These are phyloP conservation scores for Populus tremula DNA, from an alignment of 345 rosid species.

Conservation along the genomic window DNA sequence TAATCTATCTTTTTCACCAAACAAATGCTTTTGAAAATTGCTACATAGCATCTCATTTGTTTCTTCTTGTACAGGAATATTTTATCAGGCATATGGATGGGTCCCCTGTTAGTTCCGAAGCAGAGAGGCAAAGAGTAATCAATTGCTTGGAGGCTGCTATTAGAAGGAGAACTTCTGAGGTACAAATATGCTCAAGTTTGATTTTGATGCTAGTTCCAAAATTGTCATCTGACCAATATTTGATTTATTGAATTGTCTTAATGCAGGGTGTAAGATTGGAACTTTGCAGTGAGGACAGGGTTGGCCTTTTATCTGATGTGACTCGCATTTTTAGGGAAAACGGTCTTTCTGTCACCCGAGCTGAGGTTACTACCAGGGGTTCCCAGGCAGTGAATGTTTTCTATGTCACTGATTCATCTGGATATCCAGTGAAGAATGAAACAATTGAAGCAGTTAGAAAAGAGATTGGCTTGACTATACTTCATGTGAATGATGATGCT, in stretches of 20 bases:
- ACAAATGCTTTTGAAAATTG: not conserved
- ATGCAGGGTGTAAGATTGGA: constrained; percentile 81
- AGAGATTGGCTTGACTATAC: constrained; percentile 66
- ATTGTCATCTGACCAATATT: not conserved
- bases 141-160: constrained; percentile 94
- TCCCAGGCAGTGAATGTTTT: constrained; percentile 76
- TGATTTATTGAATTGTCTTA: constrained; percentile 3
- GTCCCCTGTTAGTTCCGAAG: constrained; percentile 83
- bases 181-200: constrained; percentile 9
- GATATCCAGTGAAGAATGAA: constrained; percentile 60
- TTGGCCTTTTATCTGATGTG: constrained; percentile 82
- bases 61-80: constrained; percentile 56
- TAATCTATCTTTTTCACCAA: not conserved
- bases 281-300: constrained; percentile 71
- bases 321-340: constrained; percentile 94
- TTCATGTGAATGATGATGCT: constrained; percentile 57
- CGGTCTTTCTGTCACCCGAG: constrained; percentile 74
- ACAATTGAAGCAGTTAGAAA: constrained; percentile 74
- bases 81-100: constrained; percentile 89
- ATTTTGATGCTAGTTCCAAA: constrained; percentile 2
- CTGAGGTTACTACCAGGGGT: constrained; percentile 84
- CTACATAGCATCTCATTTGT: not conserved
- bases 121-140: constrained; percentile 88
- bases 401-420: constrained; percentile 78
- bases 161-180: constrained; percentile 72